Percentiles rank a stretch among this genome's conserved stretches.
These are phyloP conservation scores for Cinnamomum micranthum DNA, from an alignment of 164 flowering plant genomes.

Conservation along the genomic window DNA sequence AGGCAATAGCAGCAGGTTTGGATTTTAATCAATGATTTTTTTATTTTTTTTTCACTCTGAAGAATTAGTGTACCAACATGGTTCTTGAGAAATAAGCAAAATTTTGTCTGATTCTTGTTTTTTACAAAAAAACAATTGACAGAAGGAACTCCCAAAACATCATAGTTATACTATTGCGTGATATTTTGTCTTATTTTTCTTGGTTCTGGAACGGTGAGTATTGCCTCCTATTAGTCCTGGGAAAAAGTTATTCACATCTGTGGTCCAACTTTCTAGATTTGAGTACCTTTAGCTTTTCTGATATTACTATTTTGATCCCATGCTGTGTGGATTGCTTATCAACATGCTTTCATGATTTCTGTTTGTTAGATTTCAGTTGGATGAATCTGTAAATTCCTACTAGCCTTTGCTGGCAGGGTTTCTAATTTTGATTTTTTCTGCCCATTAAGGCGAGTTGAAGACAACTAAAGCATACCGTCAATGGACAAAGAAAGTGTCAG, in stretches of 20 bases:
- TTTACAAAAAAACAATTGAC: too few relatives aligned
- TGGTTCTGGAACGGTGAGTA: background rate
- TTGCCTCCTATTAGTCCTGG: background rate
- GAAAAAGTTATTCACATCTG: background rate
- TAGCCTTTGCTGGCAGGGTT: too few relatives aligned
- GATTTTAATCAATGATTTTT: background rate
- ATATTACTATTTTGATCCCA: background rate
- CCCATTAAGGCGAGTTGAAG: conserved; percentile 57
- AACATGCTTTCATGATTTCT: background rate
- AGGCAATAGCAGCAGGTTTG: conserved; percentile 77
- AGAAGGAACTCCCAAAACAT: too few relatives aligned
- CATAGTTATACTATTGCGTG: too few relatives aligned
- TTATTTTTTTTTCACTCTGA: too few relatives aligned
- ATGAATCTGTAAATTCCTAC: too few relatives aligned
- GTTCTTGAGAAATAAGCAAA: too few relatives aligned
- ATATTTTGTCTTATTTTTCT: too few relatives aligned
- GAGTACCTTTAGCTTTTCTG: background rate
- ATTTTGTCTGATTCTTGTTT: too few relatives aligned
- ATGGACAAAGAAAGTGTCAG: conserved; percentile 75
- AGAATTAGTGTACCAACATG: too few relatives aligned
- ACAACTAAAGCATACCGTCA: conserved; percentile 65
- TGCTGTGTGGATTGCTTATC: background rate
- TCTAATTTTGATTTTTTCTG: background rate
- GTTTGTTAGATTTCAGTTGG: background rate
- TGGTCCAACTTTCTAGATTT: background rate